A percentile compares a stretch with the other conserved stretches of the same genome.
Conservation (phyloP, 2,329 filamentous ascomycete genomes). For the Talaromyces sp. region DNA sequence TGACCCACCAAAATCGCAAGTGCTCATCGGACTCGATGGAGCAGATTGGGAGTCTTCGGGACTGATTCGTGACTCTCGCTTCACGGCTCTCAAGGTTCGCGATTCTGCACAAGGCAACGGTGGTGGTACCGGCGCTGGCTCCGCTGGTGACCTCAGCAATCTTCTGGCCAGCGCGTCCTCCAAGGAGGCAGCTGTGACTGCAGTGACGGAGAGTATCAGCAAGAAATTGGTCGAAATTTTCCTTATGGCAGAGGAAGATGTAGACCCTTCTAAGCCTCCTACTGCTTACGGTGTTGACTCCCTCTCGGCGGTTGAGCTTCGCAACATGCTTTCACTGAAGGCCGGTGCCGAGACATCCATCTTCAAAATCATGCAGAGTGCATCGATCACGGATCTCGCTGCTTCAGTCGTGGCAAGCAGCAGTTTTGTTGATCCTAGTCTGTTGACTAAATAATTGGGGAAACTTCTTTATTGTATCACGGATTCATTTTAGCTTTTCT, state of each 20-base stretch:
- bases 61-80: not conserved
- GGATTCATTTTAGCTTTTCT: too few species aligned
- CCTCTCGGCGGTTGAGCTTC: not conserved
- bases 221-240: not conserved
- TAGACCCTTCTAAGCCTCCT: not conserved
- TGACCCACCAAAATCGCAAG: not conserved
- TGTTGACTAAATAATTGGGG: conserved; percentile 13
- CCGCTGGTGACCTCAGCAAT: not conserved
- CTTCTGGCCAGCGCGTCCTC: not conserved
- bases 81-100: not conserved
- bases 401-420: not conserved
- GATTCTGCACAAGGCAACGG: not conserved
- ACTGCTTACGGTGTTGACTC: conserved; percentile 1
- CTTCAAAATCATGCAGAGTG: conserved; percentile 11
- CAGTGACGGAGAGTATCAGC: not conserved
- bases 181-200: not conserved
- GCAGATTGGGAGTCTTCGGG: not conserved
- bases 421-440: not conserved
- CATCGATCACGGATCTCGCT: not conserved
- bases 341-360: conserved; percentile 1
- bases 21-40: not conserved
- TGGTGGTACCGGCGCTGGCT: not conserved
- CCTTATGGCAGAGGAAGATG: not conserved
- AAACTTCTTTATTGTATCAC: too few species aligned
- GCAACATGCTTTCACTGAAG: conserved; percentile 3